These are phyloP conservation scores for Colletotrichum sp. DNA, from an alignment of 2,329 filamentous ascomycete species.

Conservation along the genomic window DNA sequence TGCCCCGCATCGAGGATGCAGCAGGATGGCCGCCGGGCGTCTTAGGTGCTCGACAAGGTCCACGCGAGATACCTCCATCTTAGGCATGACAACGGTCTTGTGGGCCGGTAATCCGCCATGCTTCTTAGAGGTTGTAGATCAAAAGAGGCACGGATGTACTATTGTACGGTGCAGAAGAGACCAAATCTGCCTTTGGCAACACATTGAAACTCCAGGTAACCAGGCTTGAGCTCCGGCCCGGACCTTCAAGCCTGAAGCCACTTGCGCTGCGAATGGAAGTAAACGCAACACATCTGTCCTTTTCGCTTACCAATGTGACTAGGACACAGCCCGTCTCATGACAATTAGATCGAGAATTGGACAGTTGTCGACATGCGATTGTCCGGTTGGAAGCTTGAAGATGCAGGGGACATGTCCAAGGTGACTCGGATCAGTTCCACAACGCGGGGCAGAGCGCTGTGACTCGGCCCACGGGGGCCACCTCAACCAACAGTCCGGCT, in stretches of 20 bases:
- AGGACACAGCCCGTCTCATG: background rate
- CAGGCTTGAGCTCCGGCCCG: background rate
- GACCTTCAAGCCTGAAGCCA: background rate
- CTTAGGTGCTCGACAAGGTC: background rate
- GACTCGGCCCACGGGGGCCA: background rate
- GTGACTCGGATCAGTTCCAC: background rate
- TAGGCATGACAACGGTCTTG: background rate
- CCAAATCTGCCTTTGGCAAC: background rate
- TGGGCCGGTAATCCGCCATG: background rate
- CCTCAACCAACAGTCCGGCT: background rate
- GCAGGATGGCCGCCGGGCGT: background rate
- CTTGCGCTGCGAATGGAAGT: background rate
- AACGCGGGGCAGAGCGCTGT: background rate
- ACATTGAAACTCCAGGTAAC: background rate
- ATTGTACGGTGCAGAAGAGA: background rate
- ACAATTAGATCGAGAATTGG: background rate
- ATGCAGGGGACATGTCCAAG: background rate
- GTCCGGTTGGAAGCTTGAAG: background rate
- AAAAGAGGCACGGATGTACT: background rate
- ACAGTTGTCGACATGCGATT: background rate
- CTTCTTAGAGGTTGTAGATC: background rate
- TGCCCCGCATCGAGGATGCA: slow-evolving; percentile 6
- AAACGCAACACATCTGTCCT: background rate
- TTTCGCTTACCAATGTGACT: background rate
- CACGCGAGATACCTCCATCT: background rate